Conservation (phyloP, 129 eudicot species). For the Smallanthus sonchifolius region DNA sequence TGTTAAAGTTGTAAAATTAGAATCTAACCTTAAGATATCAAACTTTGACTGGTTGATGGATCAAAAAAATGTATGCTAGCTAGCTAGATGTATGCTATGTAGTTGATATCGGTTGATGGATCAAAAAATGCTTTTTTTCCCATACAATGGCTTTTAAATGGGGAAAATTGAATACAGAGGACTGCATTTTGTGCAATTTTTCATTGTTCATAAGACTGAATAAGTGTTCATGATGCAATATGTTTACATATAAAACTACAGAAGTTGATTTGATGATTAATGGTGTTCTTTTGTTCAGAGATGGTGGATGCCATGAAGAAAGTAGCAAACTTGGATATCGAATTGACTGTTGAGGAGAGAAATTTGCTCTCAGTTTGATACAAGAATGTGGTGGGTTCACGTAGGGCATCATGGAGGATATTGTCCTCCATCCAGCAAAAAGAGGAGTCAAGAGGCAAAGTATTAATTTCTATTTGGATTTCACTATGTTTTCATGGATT, state of each 20-base stretch:
- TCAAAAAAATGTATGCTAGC: too few relatives aligned
- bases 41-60: conserved; percentile 19
- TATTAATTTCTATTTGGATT: too few relatives aligned
- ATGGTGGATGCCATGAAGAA: conserved; percentile 92
- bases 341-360: conserved; percentile 80
- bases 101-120: too few relatives aligned
- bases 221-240: too few relatives aligned
- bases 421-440: conserved; percentile 87
- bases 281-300: conserved; percentile 38
- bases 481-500: too few relatives aligned
- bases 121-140: too few relatives aligned
- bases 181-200: too few relatives aligned
- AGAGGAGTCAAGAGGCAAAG: conserved; percentile 78
- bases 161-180: too few relatives aligned
- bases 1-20: background rate
- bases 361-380: conserved; percentile 81
- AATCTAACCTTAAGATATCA: background rate
- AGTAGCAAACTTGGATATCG: conserved; percentile 63
- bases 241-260: background rate
- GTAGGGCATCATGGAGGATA: conserved; percentile 89
- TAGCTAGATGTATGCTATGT: too few relatives aligned
- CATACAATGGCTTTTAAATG: too few relatives aligned
- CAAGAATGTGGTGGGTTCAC: conserved; percentile 82
- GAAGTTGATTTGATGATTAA: conserved; percentile 6
- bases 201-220: too few relatives aligned